A percentile compares a stretch with the other conserved stretches of the same genome.
Evolutionary conservation across 2,329 filamentous ascomycete genomes (phyloP).

Genomic region (Taxawa tesnikishii): DNA sequence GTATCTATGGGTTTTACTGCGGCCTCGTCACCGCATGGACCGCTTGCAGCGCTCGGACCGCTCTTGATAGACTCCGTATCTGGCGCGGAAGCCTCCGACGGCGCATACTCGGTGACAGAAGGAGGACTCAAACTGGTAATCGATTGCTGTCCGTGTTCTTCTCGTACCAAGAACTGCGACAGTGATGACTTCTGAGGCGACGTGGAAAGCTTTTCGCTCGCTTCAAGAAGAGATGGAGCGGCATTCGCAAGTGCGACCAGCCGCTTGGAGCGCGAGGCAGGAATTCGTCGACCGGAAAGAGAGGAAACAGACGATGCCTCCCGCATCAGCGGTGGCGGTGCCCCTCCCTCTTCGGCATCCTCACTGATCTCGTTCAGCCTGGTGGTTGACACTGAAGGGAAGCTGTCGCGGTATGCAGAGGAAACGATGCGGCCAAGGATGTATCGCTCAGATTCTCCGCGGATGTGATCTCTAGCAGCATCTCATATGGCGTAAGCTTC

Average conservation of each 20-base stretch:
- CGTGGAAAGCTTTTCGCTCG: slow-evolving; percentile 5
- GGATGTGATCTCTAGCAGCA: slow-evolving; percentile 62
- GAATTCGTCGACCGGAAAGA: neutral
- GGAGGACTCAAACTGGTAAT: slow-evolving; percentile 13
- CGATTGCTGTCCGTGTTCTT: slow-evolving; percentile 14
- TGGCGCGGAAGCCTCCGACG: slow-evolving; percentile 7
- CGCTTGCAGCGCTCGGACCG: slow-evolving; percentile 5
- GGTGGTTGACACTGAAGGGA: slow-evolving; percentile 76
- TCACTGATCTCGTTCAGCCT: slow-evolving; percentile 89
- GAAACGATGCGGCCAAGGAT: slow-evolving; percentile 76
- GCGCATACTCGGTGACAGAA: slow-evolving; percentile 6
- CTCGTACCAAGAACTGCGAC: slow-evolving; percentile 16
- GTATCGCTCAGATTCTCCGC: slow-evolving; percentile 77
- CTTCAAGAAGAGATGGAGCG: slow-evolving; percentile 11
- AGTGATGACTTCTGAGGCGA: slow-evolving; percentile 16
- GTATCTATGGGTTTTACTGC: no score
- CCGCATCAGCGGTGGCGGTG: neutral
- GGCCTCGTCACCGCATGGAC: no score
- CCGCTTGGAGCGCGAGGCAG: neutral
- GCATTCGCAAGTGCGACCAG: neutral
- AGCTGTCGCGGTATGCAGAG: slow-evolving; percentile 74
- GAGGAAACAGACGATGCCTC: slow-evolving; percentile 1
- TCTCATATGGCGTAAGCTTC: slow-evolving; percentile 74
- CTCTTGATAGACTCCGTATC: slow-evolving; percentile 9
- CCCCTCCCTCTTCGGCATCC: slow-evolving; percentile 60